Evolutionary conservation across 805 yeast species (phyloP).

Genomic region (Yamadazyma endophytica): DNA sequence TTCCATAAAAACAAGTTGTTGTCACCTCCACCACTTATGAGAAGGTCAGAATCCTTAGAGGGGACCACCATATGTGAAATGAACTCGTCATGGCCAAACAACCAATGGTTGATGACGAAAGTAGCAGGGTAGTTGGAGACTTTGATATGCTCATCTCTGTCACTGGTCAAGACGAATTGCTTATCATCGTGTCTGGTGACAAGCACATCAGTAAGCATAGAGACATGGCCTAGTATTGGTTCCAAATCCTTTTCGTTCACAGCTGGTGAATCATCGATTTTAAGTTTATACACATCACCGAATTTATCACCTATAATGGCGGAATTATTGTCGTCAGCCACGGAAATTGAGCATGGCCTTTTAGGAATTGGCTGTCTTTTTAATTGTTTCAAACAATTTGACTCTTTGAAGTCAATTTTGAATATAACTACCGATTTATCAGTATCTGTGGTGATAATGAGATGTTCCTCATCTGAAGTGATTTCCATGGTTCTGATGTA

Average conservation of each 20-base stretch:
- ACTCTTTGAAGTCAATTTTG: slow-evolving; percentile 27
- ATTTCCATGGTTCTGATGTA: slow-evolving; percentile 63
- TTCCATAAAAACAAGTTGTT: slow-evolving; percentile 70
- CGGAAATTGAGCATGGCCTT: slow-evolving; percentile 82
- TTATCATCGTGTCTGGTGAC: slow-evolving; percentile 37
- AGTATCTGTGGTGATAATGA: slow-evolving; percentile 73
- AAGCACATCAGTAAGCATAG: slow-evolving; percentile 82
- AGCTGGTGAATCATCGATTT: slow-evolving; percentile 33
- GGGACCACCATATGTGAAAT: slow-evolving; percentile 65
- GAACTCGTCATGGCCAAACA: slow-evolving; percentile 84
- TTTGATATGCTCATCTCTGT: slow-evolving; percentile 94
- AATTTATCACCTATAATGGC: slow-evolving; percentile 87
- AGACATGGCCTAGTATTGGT: slow-evolving; percentile 92
- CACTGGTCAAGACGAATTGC: slow-evolving; percentile 68
- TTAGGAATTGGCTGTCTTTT: slow-evolving; percentile 82
- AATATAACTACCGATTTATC: slow-evolving; percentile 77
- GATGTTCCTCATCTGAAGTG: slow-evolving; percentile 44
- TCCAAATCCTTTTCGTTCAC: slow-evolving; percentile 40
- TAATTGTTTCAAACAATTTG: slow-evolving; percentile 44
- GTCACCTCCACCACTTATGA: slow-evolving; percentile 93
- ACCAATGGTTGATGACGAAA: slow-evolving; percentile 72
- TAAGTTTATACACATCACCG: slow-evolving; percentile 82
- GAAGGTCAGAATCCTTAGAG: slow-evolving; percentile 41
- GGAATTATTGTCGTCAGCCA: slow-evolving; percentile 45
- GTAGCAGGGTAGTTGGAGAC: slow-evolving; percentile 76